These are phyloP conservation scores for Sporothrix inflata DNA, from an alignment of 2,329 filamentous ascomycete genomes.

Conservation along the genomic window DNA sequence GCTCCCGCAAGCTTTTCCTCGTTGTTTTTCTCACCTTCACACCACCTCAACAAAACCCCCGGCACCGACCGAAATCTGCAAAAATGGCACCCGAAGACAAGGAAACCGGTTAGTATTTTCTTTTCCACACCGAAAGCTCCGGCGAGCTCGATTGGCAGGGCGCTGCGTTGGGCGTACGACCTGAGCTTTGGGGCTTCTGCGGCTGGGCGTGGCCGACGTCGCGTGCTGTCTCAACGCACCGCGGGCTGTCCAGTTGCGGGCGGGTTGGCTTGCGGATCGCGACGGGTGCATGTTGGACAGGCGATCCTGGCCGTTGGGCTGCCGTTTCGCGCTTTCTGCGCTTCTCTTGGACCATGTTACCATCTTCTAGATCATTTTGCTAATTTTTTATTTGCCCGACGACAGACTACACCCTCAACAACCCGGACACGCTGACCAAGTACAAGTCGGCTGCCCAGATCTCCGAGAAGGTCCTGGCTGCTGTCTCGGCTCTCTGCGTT, in stretches of 20 bases:
- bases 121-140: not conserved
- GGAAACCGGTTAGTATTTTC: slow-evolving; percentile 47
- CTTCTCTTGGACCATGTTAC: not conserved
- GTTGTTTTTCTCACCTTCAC: not conserved
- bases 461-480: slow-evolving; percentile 91
- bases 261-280: slow-evolving; percentile 15
- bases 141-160: not conserved
- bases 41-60: not conserved
- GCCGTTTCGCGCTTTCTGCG: not conserved
- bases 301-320: not conserved
- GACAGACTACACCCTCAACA: slow-evolving; percentile 83
- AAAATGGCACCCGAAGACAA: slow-evolving; percentile 46
- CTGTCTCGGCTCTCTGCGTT: slow-evolving; percentile 73
- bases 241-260: not conserved
- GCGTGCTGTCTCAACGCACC: slow-evolving; percentile 10
- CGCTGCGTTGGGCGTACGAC: not conserved
- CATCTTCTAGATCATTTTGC: not conserved
- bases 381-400: not conserved
- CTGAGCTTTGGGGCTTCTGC: not conserved
- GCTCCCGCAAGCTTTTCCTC: slow-evolving; percentile 25
- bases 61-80: slow-evolving; percentile 40
- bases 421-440: slow-evolving; percentile 95
- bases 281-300: not conserved
- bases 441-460: slow-evolving; percentile 97
- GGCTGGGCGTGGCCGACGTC: not conserved